phyloP scores from a whole-genome alignment of 495 filamentous ascomycete genomes.

The Parathielavia hyrcaniae region DNA sequence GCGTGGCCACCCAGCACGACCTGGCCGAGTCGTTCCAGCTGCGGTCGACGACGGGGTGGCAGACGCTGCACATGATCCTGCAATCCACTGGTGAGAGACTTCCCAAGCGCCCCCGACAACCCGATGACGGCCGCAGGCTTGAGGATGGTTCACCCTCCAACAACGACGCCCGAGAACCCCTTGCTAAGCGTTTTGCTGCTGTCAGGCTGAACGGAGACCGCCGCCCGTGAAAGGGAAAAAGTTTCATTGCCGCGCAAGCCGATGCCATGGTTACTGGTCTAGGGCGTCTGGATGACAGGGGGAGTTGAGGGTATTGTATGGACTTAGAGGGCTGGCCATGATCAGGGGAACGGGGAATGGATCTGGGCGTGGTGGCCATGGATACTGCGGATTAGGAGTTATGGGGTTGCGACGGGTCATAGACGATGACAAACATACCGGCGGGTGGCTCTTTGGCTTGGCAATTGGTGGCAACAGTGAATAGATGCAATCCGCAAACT shows the following conservation, averaged over 20 bases:
- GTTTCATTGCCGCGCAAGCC: no score
- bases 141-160: not conserved
- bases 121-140: slow-evolving; percentile 28
- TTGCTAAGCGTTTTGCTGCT: slow-evolving; percentile 98
- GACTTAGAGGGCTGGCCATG: no score
- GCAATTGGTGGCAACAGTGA: not conserved
- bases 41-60: slow-evolving; percentile 80
- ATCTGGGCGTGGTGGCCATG: not conserved
- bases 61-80: slow-evolving; percentile 85
- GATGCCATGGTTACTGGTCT: no score
- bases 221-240: no score
- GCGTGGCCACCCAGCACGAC: slow-evolving; percentile 71
- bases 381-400: slow-evolving; percentile 8
- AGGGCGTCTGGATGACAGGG: no score
- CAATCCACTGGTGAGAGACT: slow-evolving; percentile 93
- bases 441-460: not conserved
- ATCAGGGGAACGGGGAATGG: no score
- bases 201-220: slow-evolving; percentile 69
- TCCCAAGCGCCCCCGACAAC: slow-evolving; percentile 68
- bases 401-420: not conserved
- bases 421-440: not conserved
- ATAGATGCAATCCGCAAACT: no score
- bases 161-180: slow-evolving; percentile 53
- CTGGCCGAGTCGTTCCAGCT: slow-evolving; percentile 72
- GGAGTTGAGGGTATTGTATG: no score